Conservation (phyloP, 2,329 filamentous ascomycete genomes). For the Monosporascus sp. region DNA sequence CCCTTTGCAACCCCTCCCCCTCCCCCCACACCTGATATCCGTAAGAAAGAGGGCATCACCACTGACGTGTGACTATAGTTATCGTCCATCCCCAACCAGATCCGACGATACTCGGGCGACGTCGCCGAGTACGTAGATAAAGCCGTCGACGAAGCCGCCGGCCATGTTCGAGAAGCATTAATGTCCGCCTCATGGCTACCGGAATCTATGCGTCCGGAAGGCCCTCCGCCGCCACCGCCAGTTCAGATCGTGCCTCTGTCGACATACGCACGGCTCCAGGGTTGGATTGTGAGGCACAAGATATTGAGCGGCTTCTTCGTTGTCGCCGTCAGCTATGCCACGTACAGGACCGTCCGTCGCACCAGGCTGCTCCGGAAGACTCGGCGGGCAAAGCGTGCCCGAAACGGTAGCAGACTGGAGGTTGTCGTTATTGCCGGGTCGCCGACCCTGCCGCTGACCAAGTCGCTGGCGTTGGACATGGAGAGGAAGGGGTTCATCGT, state of each 20-base stretch:
- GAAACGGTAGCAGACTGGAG: slow-evolving; percentile 80
- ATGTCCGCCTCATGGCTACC: slow-evolving; percentile 69
- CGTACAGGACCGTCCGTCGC: slow-evolving; percentile 46
- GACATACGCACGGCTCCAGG: slow-evolving; percentile 52
- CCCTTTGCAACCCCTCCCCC: too few relatives aligned
- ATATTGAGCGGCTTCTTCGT: slow-evolving; percentile 67
- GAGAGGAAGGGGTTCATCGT: slow-evolving; percentile 91
- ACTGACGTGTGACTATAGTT: slow-evolving; percentile 32
- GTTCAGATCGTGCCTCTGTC: slow-evolving; percentile 28
- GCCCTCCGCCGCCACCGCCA: slow-evolving; percentile 41
- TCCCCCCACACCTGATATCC: too few relatives aligned
- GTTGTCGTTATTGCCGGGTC: slow-evolving; percentile 87
- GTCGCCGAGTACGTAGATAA: slow-evolving; percentile 77
- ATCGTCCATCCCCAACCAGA: slow-evolving; percentile 52
- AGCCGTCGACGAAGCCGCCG: slow-evolving; percentile 72
- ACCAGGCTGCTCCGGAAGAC: slow-evolving; percentile 57
- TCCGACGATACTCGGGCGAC: slow-evolving; percentile 64
- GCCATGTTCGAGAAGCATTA: slow-evolving; percentile 63
- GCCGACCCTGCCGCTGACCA: slow-evolving; percentile 75
- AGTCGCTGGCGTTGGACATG: slow-evolving; percentile 77
- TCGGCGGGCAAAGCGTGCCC: slow-evolving; percentile 71
- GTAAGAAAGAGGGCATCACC: not conserved
- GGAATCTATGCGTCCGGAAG: slow-evolving; percentile 56
- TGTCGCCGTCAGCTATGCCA: slow-evolving; percentile 62
- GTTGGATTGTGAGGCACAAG: slow-evolving; percentile 70